Percentiles rank a stretch among this genome's conserved stretches.
phyloP scores from a whole-genome alignment of 208 protist species.

The Crithidia expoeki region DNA sequence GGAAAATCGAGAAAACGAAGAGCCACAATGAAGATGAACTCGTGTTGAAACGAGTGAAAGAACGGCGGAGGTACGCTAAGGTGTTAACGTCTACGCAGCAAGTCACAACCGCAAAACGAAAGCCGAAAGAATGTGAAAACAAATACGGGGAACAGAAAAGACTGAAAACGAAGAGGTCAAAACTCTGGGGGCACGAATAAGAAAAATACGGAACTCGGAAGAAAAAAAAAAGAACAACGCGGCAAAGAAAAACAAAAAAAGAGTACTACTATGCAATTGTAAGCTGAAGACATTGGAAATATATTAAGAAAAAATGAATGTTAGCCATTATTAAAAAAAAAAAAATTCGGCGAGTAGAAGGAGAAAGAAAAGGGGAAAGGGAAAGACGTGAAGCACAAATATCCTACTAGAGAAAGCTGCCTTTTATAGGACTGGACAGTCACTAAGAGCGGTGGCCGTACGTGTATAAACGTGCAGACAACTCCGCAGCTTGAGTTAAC shows the following conservation, averaged over 20 bases:
- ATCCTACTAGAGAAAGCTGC: too few relatives aligned
- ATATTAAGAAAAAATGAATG: conserved; percentile 6
- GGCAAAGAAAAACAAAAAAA: conserved; percentile 4
- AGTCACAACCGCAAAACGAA: too few relatives aligned
- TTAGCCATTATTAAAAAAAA: neutral
- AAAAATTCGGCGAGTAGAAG: neutral
- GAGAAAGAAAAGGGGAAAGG: neutral
- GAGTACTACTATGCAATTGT: neutral
- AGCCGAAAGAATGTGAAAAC: neutral
- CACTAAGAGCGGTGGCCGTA: too few relatives aligned
- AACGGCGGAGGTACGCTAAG: neutral
- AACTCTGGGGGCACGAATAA: neutral
- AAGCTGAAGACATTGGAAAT: neutral
- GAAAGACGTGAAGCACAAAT: too few relatives aligned
- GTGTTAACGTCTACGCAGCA: too few relatives aligned
- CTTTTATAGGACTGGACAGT: too few relatives aligned
- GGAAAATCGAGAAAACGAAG: conserved; percentile 1
- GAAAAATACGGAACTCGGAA: neutral
- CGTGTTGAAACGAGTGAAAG: neutral
- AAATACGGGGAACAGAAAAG: neutral
- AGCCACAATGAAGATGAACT: neutral
- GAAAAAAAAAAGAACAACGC: neutral
- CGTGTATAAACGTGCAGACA: too few relatives aligned
- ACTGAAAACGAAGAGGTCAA: conserved; percentile 1
- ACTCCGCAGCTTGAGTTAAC: too few relatives aligned